Percentiles rank a stretch among this genome's conserved stretches.
These are phyloP conservation scores for Termitomyces sp. DNA, from an alignment of 768 basidiomycete genomes.

Conservation along the genomic window DNA sequence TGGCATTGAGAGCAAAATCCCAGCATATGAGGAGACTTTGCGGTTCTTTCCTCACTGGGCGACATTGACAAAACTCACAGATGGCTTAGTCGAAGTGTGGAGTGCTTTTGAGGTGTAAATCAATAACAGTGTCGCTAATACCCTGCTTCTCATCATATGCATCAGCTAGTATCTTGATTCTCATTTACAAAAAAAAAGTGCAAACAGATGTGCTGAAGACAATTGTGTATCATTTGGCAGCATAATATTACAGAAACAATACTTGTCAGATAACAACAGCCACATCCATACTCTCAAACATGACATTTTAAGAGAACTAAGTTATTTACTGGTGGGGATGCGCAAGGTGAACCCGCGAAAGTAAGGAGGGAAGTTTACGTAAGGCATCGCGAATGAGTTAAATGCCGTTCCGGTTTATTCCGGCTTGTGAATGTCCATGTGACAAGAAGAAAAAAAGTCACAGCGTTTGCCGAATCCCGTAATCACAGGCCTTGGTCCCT, in stretches of 20 bases:
- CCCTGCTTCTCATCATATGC: neutral
- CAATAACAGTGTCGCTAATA: neutral
- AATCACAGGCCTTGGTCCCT: constrained; percentile 8
- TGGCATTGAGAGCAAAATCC: constrained; percentile 62
- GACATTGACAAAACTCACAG: constrained; percentile 46
- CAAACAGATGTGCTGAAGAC: too few relatives aligned
- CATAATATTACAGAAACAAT: too few relatives aligned
- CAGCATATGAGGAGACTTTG: constrained; percentile 64
- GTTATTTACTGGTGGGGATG: too few relatives aligned
- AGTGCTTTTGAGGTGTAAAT: constrained; percentile 23
- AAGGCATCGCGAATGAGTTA: too few relatives aligned
- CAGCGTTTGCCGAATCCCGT: neutral
- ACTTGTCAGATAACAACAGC: too few relatives aligned
- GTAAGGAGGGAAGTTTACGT: too few relatives aligned
- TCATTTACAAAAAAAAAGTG: too few relatives aligned
- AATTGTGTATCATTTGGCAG: too few relatives aligned
- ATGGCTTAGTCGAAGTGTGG: constrained; percentile 56
- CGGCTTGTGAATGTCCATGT: constrained; percentile 5
- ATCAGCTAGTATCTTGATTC: too few relatives aligned
- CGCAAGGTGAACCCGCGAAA: too few relatives aligned
- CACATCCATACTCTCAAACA: too few relatives aligned
- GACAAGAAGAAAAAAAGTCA: constrained; percentile 5
- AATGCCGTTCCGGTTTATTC: constrained; percentile 8
- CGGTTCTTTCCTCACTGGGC: constrained; percentile 65
- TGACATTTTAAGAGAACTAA: too few relatives aligned